Base-by-base conservation (phyloP, 1,284 basidiomycete species). In the Amylostereum chailletii region DNA sequence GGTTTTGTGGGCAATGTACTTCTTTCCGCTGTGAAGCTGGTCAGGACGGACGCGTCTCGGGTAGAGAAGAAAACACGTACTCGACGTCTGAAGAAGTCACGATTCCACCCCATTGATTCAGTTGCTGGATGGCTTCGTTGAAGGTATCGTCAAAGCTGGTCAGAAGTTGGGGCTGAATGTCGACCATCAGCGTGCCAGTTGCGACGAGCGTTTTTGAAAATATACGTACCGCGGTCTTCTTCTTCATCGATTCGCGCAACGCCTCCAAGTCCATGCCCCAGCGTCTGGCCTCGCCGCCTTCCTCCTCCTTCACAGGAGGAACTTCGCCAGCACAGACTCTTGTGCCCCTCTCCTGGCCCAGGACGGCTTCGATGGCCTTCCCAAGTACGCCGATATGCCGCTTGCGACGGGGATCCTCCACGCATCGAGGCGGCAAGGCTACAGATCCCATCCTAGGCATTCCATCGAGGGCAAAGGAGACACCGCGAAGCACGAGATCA, bases 391-490 rank as follows among this genome's bases (percentile, higher is more conserved):
- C 88, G 44, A 96, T 87, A 58, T 86, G 77, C 53, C 79, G 71
- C 66, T 86, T 87, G 60, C 88, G 80, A 58, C 74, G 80, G 43
- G 89, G 89, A 66, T 97, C 93, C 60, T 90, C 86, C 38, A 81
- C 70, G 64, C 94, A 97, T 34, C 73, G 71, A 27, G 91, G 89
- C 7, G 90, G 77, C 55, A 95, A 75, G 5, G 86, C 87, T 37
- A 92, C 74, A 43, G 88, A 79, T 5, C 89, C 88, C 29, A 92
- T 62, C 10, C 80, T 79, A 7, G 92, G 91, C 43, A 94, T 60
- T 26, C 92, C 91, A 66, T 93, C 79, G 33, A 81, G 60, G 7
- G 70, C 53, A 32, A 63, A 57, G 32, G 72, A 72, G 47, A 79
- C 62, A 43, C 66, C 58, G 56, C 70, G 71, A 70, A 77, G 77